Evolutionary conservation across 805 yeast genomes (phyloP).

Genomic region (Candida takata): DNA sequence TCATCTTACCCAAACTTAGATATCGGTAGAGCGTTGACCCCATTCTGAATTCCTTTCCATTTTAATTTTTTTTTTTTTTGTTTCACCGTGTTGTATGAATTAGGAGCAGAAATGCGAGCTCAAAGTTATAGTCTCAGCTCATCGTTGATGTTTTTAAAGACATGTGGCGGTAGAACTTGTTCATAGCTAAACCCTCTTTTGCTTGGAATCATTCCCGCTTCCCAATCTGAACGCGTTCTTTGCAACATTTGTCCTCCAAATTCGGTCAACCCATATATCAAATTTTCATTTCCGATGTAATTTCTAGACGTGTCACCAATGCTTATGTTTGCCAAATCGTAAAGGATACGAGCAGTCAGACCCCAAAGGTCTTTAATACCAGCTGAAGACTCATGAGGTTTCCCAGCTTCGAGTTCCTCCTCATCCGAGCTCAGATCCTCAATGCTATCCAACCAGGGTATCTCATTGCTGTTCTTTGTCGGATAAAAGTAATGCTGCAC

Average conservation of each 20-base stretch:
- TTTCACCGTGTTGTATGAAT: no score
- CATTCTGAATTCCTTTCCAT: no score
- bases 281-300: slow-evolving; percentile 56
- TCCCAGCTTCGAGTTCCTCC: slow-evolving; percentile 27
- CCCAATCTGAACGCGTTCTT: slow-evolving; percentile 45
- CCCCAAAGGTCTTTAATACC: slow-evolving; percentile 76
- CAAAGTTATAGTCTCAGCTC: slow-evolving; percentile 13
- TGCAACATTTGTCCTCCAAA: slow-evolving; percentile 48
- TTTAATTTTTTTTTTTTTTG: no score
- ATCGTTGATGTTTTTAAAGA: slow-evolving; percentile 13
- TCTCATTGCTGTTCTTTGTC: slow-evolving; percentile 45
- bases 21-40: no score
- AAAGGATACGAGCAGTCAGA: slow-evolving; percentile 70
- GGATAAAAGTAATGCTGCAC: slow-evolving; percentile 58
- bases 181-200: slow-evolving; percentile 21
- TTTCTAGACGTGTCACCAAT: slow-evolving; percentile 26
- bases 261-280: slow-evolving; percentile 50
- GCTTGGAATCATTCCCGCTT: slow-evolving; percentile 42
- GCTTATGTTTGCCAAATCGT: slow-evolving; percentile 55
- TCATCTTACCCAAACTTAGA: no score
- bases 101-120: no score
- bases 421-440: slow-evolving; percentile 55
- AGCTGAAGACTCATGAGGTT: slow-evolving; percentile 26
- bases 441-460: slow-evolving; percentile 54
- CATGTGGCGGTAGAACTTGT: slow-evolving; percentile 28